Evolutionary conservation across 139 green algal genomes (phyloP).

Genomic region (Pleodorina starrii): DNA sequence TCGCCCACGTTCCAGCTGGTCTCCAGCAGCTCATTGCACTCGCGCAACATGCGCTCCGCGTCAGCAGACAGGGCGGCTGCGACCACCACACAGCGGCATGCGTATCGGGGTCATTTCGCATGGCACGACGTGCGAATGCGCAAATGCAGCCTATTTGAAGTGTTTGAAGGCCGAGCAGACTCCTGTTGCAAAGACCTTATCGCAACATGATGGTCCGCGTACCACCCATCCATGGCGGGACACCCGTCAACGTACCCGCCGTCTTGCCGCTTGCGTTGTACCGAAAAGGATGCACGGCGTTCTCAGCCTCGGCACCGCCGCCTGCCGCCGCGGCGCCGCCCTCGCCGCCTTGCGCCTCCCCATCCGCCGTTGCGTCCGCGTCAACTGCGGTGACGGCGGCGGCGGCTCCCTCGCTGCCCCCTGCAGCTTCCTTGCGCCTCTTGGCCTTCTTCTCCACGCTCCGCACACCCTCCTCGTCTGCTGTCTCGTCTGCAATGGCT

Average conservation of each 20-base stretch:
- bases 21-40: conserved; percentile 50
- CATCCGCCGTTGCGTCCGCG: too few relatives aligned
- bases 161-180: too few relatives aligned
- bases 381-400: not conserved
- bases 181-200: too few relatives aligned
- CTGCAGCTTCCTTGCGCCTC: too few relatives aligned
- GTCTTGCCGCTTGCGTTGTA: conserved; percentile 23
- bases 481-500: not conserved
- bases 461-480: not conserved
- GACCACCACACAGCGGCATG: too few relatives aligned
- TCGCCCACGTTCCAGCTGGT: conserved; percentile 60
- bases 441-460: not conserved
- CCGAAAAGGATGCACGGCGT: not conserved
- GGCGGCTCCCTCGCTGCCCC: too few relatives aligned
- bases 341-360: not conserved
- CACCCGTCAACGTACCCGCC: not conserved
- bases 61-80: conserved; percentile 20
- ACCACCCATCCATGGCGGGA: too few relatives aligned
- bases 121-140: too few relatives aligned
- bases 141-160: too few relatives aligned
- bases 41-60: conserved; percentile 4
- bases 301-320: not conserved
- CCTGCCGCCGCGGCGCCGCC: not conserved
- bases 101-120: too few relatives aligned
- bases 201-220: too few relatives aligned